Evolutionary conservation across 2,329 filamentous ascomycete species (phyloP), one percentile per base, ranked within the genome.

Genomic region (Nemania serpens): DNA sequence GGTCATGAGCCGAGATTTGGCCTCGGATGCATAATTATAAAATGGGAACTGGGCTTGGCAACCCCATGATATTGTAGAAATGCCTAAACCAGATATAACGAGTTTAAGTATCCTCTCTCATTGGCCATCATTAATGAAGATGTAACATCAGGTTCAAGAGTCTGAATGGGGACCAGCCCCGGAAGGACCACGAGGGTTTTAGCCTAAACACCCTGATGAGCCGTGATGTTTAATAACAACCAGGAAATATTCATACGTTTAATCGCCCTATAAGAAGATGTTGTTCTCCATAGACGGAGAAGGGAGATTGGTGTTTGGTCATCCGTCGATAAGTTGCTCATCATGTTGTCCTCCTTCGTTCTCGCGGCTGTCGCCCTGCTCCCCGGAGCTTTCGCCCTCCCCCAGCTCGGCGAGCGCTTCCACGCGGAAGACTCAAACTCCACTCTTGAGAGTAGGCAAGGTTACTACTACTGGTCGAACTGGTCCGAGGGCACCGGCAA

Each of bases 401-500:
- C 52, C 55, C 69, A 33, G 55, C 52, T 37, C 42, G 52, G 25
- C 12, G 67, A 52, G 61, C 66, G 37, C 59, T 66, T 47, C 55
- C 68, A 34, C 60, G 63, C 10, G 50, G 68, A 36, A 48, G 56
- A 29, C 57, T 69, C 61, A 1, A 65, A 65, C 37, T 65, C 66
- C 2, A 62, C 60, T 5, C 65, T 69, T 29, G 68, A 58, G 56
- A 58, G 66, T 1, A 63, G 68, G 20, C 66, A 68, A n/a, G 69
- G 69, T 20, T 71, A 71, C 56, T 70, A 71, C 56, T 70, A 56
- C 48, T 71, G 68, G 68, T 71, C 69, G 9, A 67, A 60, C 45
- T 71, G 69, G 69, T 69, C 66, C 4, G 77, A 81, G 53, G 77
- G 77, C 1, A 73, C 72, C 42, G 76, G 75, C 51, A 73, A 71